Evolutionary conservation across 2,329 filamentous ascomycete species (phyloP).

Genomic region (Nemania abortiva): DNA sequence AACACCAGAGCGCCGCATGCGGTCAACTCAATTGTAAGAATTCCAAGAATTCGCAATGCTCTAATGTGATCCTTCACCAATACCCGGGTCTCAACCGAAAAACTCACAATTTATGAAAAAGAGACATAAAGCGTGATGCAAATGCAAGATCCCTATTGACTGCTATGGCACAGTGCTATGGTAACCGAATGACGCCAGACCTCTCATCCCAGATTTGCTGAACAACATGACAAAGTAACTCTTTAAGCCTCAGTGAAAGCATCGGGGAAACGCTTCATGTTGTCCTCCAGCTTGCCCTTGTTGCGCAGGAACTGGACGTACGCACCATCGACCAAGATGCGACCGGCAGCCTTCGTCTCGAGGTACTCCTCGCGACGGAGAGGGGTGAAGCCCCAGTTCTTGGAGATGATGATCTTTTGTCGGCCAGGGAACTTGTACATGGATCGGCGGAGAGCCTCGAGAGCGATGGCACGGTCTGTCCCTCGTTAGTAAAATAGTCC

Average conservation of each 20-base stretch:
- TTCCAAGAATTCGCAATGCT: neutral
- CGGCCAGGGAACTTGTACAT: constrained; percentile 99
- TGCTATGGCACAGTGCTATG: constrained; percentile 51
- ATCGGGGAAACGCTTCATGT: constrained; percentile 95
- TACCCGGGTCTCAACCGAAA: neutral
- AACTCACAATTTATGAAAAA: neutral
- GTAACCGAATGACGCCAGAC: constrained; percentile 52
- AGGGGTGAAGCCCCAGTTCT: constrained; percentile 99
- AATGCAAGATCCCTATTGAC: constrained; percentile 53
- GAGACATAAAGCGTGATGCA: constrained; percentile 39
- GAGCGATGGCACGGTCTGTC: constrained; percentile 86
- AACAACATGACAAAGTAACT: constrained; percentile 40
- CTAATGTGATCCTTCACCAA: neutral
- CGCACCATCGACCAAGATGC: constrained; percentile 96
- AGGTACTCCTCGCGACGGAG: constrained; percentile 98
- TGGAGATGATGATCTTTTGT: constrained; percentile 99
- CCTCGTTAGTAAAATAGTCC: constrained; percentile 11
- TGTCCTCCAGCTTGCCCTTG: constrained; percentile 85
- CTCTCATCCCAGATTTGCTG: constrained; percentile 50
- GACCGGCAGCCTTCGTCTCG: constrained; percentile 91
- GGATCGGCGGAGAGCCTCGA: constrained; percentile 98
- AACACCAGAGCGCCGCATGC: neutral
- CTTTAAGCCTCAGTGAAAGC: constrained; percentile 77
- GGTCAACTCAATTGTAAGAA: neutral
- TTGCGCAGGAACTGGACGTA: constrained; percentile 99